Evolutionary conservation across 768 basidiomycete genomes (phyloP), one percentile per base, ranked within the genome.

Genomic region (Boletus rubescentipes): DNA sequence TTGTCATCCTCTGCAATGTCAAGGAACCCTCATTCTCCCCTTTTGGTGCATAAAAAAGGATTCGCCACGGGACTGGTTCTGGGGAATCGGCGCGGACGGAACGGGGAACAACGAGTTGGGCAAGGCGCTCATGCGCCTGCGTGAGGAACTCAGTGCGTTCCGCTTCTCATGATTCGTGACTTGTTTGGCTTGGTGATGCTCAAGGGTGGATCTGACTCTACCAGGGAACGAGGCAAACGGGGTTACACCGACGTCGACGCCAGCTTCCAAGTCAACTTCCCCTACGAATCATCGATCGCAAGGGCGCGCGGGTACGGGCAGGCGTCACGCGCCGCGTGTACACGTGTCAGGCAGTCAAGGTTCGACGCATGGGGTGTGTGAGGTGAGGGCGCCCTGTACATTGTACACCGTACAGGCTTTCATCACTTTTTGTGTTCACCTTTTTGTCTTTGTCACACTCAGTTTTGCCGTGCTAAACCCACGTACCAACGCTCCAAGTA

Each of bases 11-110:
- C 26, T 26, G 26, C 6, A 26, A 26, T 26, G 4, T 26, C 26
- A 26, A 26, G 26, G 26, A 26, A 26, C 26, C 26, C 26, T 26
- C 26, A 26, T 26, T 26, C 26, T 26, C 26, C 26, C 26, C 6
- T 26, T 26, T 26, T 26, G 26, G 26, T n/a, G n/a, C n/a, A n/a
- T 7, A 15, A 16, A n/a, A 47, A 58, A 87, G 86, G 83, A 86
- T 67, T 87, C 86, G 10, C 83, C 84, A 59, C 82, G 83, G 59
- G 89, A 90, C 65, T 76, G 85, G 48, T 89, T 89, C 68, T 90
- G 88, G 87, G 88, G 88, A 23, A 67, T 84, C 58, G 88, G 88
- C 6, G 75, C 79, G 23, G 84, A 90, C 64, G 73, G 81, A 12
- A 73, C 76, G 54, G 88, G 88, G 23, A 79, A 78, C 31, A 90